Conservation (phyloP, 2,329 filamentous ascomycete species). For the Trichoderma sp. region DNA sequence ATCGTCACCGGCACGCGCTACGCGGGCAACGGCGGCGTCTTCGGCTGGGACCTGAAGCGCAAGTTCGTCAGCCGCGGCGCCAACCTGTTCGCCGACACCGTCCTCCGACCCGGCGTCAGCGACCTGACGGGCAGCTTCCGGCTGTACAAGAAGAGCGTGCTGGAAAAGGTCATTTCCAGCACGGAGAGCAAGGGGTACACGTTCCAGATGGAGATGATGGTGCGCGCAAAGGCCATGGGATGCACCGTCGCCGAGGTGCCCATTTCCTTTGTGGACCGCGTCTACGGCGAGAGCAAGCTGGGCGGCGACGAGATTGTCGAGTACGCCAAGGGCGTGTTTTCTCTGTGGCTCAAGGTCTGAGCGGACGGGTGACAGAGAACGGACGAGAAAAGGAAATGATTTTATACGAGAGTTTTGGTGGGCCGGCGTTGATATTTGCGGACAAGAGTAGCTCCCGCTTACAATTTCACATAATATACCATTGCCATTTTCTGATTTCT, state of each 20-base stretch:
- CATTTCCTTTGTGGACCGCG: slow-evolving; percentile 91
- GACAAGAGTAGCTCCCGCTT: slow-evolving; percentile 30
- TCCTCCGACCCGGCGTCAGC: slow-evolving; percentile 89
- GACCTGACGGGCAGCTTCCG: slow-evolving; percentile 95
- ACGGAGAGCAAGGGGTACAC: slow-evolving; percentile 97
- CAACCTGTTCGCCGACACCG: slow-evolving; percentile 93
- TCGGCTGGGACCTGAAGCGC: slow-evolving; percentile 93
- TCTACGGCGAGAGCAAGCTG: slow-evolving; percentile 95
- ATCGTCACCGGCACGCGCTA: slow-evolving; percentile 97
- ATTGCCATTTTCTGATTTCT: slow-evolving; percentile 12
- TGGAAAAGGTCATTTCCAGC: slow-evolving; percentile 86
- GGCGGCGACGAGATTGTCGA: slow-evolving; percentile 95
- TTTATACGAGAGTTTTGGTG: slow-evolving; percentile 14
- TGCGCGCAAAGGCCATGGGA: slow-evolving; percentile 93
- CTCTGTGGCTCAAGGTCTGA: slow-evolving; percentile 76
- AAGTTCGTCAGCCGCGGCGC: slow-evolving; percentile 84
- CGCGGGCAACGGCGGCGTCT: slow-evolving; percentile 85
- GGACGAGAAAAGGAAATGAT: slow-evolving; percentile 24
- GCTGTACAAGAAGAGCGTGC: slow-evolving; percentile 86
- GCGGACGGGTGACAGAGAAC: slow-evolving; percentile 26
- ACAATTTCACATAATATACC: slow-evolving; percentile 18
- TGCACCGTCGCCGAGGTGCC: slow-evolving; percentile 93
- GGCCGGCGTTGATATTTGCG: slow-evolving; percentile 35
- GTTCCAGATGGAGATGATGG: slow-evolving; percentile 99
- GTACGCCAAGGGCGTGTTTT: slow-evolving; percentile 84